Conservation (phyloP, 805 yeast genomes). For the Kregervanrija fluxuum region DNA sequence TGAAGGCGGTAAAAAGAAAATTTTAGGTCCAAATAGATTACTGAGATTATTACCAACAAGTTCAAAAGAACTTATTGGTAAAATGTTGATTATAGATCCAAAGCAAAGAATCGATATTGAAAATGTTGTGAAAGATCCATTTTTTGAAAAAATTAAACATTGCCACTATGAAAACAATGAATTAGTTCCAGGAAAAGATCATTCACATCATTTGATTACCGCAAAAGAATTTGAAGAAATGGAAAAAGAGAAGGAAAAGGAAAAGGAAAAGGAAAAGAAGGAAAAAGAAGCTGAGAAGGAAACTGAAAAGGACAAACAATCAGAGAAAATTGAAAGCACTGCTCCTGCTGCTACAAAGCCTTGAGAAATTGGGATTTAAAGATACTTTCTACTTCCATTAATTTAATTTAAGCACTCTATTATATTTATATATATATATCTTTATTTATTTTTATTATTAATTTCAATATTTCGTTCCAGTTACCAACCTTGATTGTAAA, state of each 20-base stretch:
- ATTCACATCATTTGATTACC: constrained; percentile 61
- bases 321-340: background rate
- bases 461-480: background rate
- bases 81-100: constrained; percentile 61
- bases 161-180: constrained; percentile 36
- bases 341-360: too few relatives aligned
- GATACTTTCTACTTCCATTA: background rate
- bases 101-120: constrained; percentile 50
- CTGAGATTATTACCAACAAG: constrained; percentile 64
- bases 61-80: constrained; percentile 51
- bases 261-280: constrained; percentile 8
- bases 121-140: constrained; percentile 49
- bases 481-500: constrained; percentile 78
- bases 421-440: background rate
- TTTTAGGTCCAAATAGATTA: constrained; percentile 62
- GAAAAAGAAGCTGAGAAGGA: constrained; percentile 6
- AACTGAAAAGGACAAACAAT: background rate
- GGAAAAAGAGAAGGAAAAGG: constrained; percentile 29
- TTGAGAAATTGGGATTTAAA: too few relatives aligned
- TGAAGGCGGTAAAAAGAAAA: constrained; percentile 20
- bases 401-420: background rate
- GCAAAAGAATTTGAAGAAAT: constrained; percentile 49
- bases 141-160: constrained; percentile 47
- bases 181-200: constrained; percentile 31
- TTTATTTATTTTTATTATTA: background rate